These are phyloP conservation scores for Cyclotella sp. DNA, from an alignment of 108 stramenopile genomes.

Conservation along the genomic window DNA sequence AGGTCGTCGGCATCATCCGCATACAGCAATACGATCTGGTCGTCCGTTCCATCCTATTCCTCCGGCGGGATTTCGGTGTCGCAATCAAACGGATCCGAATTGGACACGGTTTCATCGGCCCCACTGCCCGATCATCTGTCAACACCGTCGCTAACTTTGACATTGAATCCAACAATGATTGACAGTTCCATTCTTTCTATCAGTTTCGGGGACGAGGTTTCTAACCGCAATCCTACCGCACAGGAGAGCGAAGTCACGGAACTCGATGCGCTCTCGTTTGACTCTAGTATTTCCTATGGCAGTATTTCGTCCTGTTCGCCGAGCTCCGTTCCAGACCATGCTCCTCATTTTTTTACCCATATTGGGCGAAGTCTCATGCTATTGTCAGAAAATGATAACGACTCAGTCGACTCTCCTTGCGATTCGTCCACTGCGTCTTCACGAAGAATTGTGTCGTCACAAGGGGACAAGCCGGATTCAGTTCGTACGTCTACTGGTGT, in stretches of 20 bases:
- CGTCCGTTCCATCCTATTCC: slow-evolving; percentile 12
- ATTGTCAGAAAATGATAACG: slow-evolving; percentile 24
- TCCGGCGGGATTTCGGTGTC: background rate
- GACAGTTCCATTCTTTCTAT: slow-evolving; percentile 16
- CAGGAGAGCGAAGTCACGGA: background rate
- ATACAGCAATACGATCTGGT: slow-evolving; percentile 16
- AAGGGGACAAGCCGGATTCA: background rate
- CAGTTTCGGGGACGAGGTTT: background rate
- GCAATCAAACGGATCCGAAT: background rate
- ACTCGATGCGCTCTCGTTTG: slow-evolving; percentile 3
- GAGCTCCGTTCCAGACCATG: background rate
- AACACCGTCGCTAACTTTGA: background rate
- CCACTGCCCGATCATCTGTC: background rate
- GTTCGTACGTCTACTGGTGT: background rate
- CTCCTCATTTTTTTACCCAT: slow-evolving; percentile 20
- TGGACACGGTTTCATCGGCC: background rate
- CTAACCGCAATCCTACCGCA: background rate
- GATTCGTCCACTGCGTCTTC: slow-evolving; percentile 3
- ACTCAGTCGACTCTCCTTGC: background rate
- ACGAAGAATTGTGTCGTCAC: background rate
- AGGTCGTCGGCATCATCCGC: background rate
- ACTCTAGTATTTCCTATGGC: slow-evolving; percentile 7
- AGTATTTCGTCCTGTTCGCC: slow-evolving; percentile 20
- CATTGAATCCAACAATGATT: slow-evolving; percentile 29
- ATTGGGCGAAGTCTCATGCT: slow-evolving; percentile 25